phyloP scores from a whole-genome alignment of 2,329 filamentous ascomycete genomes.

The Hypoxylon sp. region DNA sequence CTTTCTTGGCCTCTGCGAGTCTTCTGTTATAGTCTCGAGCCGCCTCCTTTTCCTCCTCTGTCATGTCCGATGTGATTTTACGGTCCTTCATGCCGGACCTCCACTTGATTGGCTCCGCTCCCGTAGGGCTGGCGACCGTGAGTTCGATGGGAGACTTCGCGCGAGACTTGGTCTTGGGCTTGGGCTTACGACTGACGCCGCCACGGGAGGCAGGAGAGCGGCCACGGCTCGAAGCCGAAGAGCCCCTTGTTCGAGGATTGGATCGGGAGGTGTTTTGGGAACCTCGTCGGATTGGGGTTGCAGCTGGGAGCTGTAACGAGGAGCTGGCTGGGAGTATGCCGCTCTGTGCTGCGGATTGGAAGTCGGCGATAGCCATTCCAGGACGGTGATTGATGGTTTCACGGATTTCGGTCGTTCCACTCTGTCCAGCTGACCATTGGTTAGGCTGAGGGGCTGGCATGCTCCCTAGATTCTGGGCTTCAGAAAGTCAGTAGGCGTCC shows the following conservation, averaged over 20 bases:
- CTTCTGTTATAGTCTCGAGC: neutral
- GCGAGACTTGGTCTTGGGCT: neutral
- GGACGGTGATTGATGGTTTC: neutral
- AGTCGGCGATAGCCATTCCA: too few species aligned
- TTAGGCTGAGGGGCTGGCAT: neutral
- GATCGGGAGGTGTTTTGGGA: neutral
- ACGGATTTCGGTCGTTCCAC: neutral
- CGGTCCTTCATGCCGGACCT: slow-evolving; percentile 11
- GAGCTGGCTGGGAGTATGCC: neutral
- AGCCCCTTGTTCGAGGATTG: neutral
- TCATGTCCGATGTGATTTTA: slow-evolving; percentile 23
- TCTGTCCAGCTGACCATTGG: slow-evolving; percentile 6
- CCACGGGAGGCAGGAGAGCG: neutral
- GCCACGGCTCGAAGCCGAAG: neutral
- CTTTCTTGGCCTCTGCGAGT: slow-evolving; percentile 2
- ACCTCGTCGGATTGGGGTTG: neutral
- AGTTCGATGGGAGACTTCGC: neutral
- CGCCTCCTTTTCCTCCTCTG: slow-evolving; percentile 8
- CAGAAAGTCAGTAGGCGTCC: slow-evolving; percentile 2
- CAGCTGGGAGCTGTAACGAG: neutral
- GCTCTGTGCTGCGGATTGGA: neutral
- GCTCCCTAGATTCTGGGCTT: neutral
- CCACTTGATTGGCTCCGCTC: slow-evolving; percentile 6
- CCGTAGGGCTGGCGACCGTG: neutral
- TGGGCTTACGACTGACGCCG: neutral